Evolutionary conservation across 2,329 filamentous ascomycete species (phyloP), one percentile per base, ranked within the genome.

Genomic region (Fusarium irregulare): DNA sequence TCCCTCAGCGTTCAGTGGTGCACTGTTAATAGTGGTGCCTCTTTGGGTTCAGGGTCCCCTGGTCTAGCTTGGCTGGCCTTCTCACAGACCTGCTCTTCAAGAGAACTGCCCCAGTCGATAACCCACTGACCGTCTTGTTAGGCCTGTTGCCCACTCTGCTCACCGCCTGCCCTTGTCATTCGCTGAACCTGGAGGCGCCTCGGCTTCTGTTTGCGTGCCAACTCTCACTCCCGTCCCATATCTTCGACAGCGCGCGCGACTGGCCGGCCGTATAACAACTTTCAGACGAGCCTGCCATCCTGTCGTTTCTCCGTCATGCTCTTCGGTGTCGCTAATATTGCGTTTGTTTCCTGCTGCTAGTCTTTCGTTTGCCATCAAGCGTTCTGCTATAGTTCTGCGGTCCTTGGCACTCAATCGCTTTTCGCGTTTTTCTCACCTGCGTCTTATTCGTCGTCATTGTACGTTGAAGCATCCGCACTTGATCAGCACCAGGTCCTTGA

Each of bases 151-250:
- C 71, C 71, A 66, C 70, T 60, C 64, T 54, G 60, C 64, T 75
- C 72, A 75, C 72, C 73, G 73, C 73, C 73, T 75, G 70, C 73
- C 73, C 56, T 67, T 66, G 60, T 70, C 73, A 66, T 71, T 74
- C 64, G 60, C 59, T 69, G 66, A 60, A 63, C 62, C 40, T 63
- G 45, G 64, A 67, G 40, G 51, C 57, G 68, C 64, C 48, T 69
- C 60, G 56, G 60, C 66, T 58, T 57, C 61, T 46, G 51, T 48
- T 54, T 50, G 51, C 37, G 51, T 63, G 41, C 30, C 50, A 50
- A 41, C 68, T 70, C 61, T 72, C 66, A 66, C 63, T 59, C 72
- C 67, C 65, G 56, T 42, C 23, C 49, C 34, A 42, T 37, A 37
- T 59, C 65, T 72, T 64, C 60, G 61, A 68, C 72, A 64, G 72